Base-by-base conservation (phyloP, 2,329 filamentous ascomycete species). In the Ilyonectria destructans region DNA sequence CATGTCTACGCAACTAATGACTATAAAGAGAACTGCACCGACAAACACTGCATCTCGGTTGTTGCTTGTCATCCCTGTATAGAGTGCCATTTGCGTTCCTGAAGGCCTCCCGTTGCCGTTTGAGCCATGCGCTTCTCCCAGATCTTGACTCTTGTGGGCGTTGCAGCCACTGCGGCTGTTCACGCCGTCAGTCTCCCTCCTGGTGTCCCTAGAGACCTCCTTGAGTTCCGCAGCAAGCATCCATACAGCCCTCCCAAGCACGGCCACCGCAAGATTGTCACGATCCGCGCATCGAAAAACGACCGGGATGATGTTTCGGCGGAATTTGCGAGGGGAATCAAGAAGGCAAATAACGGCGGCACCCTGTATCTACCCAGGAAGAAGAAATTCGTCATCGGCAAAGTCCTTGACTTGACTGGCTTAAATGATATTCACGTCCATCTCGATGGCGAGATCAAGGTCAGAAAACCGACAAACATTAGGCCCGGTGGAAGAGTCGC, bases 331-430 rank as follows among this genome's bases (percentile, higher is more conserved):
- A 80, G 81, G 75, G 89, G 85, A 1, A 78, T 91, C 46, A 82
- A 85, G 72, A 82, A 85, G 60, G 88, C 89, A 2, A 90, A 91
- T 72, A 80, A 88, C 40, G 89, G 89, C 52, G 89, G 89, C 17
- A 85, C 87, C 4, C 78, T 91, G 4, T 82, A 88, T 46, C 77
- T 90, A 1, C 80, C 87, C 35, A 85, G 86, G 72, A 84, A 84
- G 4, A 80, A 88, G 75, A 87, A 82, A 1, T 90, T 86, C 74
- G 79, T 90, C 21, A 89, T 90, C 70, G 88, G 87, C 62, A 88
- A 86, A 78, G 88, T 86, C 65, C 79, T 90, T 13, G 87, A 90
- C 69, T 76, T 90, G 68, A 90, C 84, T 8, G 89, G 89, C 68
- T 78, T 90, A 62, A 80, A 89, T 58, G 82, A 90, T 61, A 81